Evolutionary conservation across 1,139 yeast genomes (phyloP), one percentile per base, ranked within the genome.

Genomic region (Hemisphaericaspora subhashii): DNA sequence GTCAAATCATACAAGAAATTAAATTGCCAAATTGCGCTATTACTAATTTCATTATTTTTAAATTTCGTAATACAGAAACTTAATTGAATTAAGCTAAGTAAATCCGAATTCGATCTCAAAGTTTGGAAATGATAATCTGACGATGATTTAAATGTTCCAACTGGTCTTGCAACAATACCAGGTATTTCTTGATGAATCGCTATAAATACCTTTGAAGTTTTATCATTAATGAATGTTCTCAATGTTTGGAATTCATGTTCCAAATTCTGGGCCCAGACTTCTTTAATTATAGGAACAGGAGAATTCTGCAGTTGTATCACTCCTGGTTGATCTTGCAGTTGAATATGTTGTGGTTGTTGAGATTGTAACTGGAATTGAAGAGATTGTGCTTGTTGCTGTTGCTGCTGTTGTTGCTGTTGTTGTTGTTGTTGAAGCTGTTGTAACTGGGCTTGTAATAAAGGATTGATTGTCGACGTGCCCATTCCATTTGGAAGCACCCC

Each of bases 91-190:
- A 92, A 79, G 50, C 84, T 84, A 47, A 90, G 66, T 41, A 92
- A 72, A 62, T 94, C 98, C 3, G 94, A 87, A 60, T 92, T 92
- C 8, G 95, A 76, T 54, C 98, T 77, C 64, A 92, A 76, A 0
- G 98, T 92, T 62, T 92, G 98, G 59, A 92, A 92, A 62, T 92
- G 98, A 62, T 89, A 92, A 60, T 92, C 98, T 21, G 87, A 77
- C 11, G 94, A 86, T 8, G 94, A 81, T 53, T 88, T 82, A 64
- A 92, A 92, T 9, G 89, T 81, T n/a, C 98, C 98, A 45, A 92
- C 87, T 10, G 98, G 98, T 50, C 98, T 77, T 1, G 96, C 96
- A 18, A 92, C 86, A 24, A 94, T 87, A 0, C 98, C 98, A 0
- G 97, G 97, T 57, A 92, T 89, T 60, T 92, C 97, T 43, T 95